phyloP scores from a whole-genome alignment of 1,284 basidiomycete species.

The Cryptococcus sp. region DNA sequence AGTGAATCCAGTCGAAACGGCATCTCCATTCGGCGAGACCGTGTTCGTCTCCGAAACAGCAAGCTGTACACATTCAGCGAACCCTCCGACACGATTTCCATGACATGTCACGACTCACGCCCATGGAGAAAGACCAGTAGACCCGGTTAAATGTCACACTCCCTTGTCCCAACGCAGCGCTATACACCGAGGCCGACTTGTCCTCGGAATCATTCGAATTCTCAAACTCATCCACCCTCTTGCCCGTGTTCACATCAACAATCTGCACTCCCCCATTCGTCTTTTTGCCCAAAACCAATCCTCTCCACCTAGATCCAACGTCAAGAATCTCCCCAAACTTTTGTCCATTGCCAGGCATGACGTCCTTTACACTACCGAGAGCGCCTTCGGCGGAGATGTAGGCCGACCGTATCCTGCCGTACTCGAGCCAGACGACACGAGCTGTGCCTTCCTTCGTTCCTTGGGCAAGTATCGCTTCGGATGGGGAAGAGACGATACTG shows the following conservation, averaged over 20 bases:
- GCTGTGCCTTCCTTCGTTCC: constrained; percentile 37
- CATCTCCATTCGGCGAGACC: constrained; percentile 5
- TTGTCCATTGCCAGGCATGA: constrained; percentile 39
- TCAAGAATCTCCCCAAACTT: constrained; percentile 28
- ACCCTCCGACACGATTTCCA: constrained; percentile 3
- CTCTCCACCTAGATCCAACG: constrained; percentile 30
- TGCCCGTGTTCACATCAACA: constrained; percentile 51
- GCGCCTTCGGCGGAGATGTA: constrained; percentile 21
- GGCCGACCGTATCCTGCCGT: constrained; percentile 49
- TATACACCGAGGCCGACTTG: constrained; percentile 51
- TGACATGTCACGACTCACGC: constrained; percentile 49
- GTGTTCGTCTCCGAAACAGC: constrained; percentile 16
- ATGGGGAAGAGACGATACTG: constrained; percentile 50
- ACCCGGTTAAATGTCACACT: constrained; percentile 55
- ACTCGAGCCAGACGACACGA: constrained; percentile 62
- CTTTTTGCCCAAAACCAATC: constrained; percentile 48
- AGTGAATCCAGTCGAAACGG: constrained; percentile 52
- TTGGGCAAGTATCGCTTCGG: constrained; percentile 28
- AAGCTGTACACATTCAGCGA: too few relatives aligned
- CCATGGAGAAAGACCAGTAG: constrained; percentile 61
- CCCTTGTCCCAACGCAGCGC: constrained; percentile 23
- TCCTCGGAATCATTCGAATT: constrained; percentile 47
- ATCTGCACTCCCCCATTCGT: constrained; percentile 56
- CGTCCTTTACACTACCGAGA: constrained; percentile 54
- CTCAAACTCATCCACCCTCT: constrained; percentile 57